phyloP scores from a whole-genome alignment of 306 rosid genomes.

The Gillenia trifoliata region DNA sequence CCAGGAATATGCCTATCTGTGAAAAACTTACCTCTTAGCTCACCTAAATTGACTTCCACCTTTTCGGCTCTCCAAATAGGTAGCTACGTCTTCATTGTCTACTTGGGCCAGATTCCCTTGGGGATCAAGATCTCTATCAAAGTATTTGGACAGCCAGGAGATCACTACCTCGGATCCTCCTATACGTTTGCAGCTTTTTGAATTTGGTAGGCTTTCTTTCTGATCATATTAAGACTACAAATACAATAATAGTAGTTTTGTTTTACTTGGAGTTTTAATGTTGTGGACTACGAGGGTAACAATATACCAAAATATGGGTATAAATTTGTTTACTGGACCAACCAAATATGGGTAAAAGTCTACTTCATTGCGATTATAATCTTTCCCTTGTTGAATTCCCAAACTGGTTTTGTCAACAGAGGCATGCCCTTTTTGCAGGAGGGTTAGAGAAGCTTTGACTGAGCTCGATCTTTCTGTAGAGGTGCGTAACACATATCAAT shows the following conservation, averaged over 20 bases:
- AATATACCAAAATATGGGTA: not conserved
- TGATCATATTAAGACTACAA: not conserved
- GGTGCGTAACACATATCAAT: constrained; percentile 39
- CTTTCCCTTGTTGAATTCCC: constrained; percentile 20
- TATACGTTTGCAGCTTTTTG: constrained; percentile 68
- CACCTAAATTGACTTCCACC: constrained; percentile 1
- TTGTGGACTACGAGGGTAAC: not conserved
- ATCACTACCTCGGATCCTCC: constrained; percentile 37
- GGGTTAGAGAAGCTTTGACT: constrained; percentile 91
- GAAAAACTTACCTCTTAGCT: constrained; percentile 12
- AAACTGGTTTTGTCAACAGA: constrained; percentile 56
- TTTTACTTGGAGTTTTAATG: not conserved
- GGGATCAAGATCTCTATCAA: constrained; percentile 56
- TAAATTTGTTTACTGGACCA: not conserved
- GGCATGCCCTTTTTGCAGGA: constrained; percentile 97
- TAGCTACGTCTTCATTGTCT: constrained; percentile 67
- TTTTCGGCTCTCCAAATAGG: constrained; percentile 25
- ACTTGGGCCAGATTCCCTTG: constrained; percentile 80
- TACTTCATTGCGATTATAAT: not conserved
- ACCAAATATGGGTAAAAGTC: too few relatives aligned
- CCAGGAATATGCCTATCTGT: constrained; percentile 9
- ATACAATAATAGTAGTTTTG: not conserved
- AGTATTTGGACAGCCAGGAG: constrained; percentile 29
- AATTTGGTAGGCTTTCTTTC: constrained; percentile 60
- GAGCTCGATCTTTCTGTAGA: constrained; percentile 85